phyloP scores from a whole-genome alignment of 345 rosid species.

The Lepidium africanum region DNA sequence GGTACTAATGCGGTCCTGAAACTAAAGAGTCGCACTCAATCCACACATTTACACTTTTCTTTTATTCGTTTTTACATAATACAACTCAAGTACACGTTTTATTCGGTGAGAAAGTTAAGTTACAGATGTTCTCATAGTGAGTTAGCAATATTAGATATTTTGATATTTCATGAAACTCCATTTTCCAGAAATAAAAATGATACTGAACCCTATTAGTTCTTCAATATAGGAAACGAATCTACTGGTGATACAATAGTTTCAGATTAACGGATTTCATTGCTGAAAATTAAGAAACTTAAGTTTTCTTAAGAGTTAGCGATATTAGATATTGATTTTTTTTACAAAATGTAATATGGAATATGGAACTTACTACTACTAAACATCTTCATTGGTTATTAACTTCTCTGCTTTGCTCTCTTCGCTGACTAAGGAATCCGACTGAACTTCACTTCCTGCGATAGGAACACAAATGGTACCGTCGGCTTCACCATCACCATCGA shows the following conservation, averaged over 20 bases:
- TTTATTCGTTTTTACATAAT: background rate
- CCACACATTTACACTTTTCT: background rate
- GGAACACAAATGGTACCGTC: background rate
- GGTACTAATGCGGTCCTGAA: conserved; percentile 11
- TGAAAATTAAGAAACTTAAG: background rate
- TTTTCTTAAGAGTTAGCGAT: background rate
- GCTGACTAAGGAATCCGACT: background rate
- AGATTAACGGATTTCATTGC: background rate
- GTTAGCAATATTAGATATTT: no score
- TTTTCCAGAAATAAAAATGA: no score
- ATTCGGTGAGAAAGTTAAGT: background rate
- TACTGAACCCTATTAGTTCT: no score
- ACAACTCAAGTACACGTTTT: background rate
- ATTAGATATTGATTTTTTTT: background rate
- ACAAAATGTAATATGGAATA: background rate
- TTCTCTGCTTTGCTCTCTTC: conserved; percentile 17
- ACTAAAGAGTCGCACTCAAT: conserved; percentile 3
- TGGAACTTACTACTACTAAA: no score
- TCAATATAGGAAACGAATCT: background rate
- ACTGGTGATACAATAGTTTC: background rate
- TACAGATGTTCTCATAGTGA: background rate
- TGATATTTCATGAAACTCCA: no score
- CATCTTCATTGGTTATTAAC: background rate
- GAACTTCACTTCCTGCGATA: background rate
- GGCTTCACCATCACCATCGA: background rate